These are phyloP conservation scores for Nakazawaea ambrosiae DNA, from an alignment of 805 yeast genomes.

Conservation along the genomic window DNA sequence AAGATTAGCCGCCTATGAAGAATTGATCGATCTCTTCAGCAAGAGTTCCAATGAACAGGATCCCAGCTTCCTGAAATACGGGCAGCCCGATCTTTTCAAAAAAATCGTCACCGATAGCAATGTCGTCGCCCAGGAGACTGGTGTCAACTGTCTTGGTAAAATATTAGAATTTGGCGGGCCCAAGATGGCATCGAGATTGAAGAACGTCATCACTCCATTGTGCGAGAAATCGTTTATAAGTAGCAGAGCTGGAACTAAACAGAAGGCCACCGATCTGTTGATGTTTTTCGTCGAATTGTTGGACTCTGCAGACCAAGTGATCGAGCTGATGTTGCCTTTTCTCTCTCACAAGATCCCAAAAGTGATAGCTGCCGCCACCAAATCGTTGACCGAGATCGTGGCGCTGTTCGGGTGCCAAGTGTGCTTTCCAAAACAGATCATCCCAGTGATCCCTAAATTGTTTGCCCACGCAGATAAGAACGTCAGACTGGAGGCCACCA, in stretches of 20 bases:
- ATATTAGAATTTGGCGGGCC: conserved; percentile 52
- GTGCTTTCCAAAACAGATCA: conserved; percentile 48
- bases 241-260: conserved; percentile 66
- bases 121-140: conserved; percentile 89
- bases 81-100: conserved; percentile 48
- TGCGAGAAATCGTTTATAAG: conserved; percentile 82
- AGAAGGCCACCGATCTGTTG: conserved; percentile 55
- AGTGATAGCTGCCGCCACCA: conserved; percentile 60
- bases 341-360: conserved; percentile 66
- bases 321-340: conserved; percentile 62
- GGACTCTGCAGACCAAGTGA: conserved; percentile 46
- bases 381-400: conserved; percentile 50
- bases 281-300: conserved; percentile 52
- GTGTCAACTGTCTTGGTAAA: conserved; percentile 46
- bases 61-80: conserved; percentile 42
- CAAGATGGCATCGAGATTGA: conserved; percentile 29
- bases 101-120: conserved; percentile 68
- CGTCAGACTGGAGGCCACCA: conserved; percentile 74
- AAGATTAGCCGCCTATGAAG: conserved; percentile 73
- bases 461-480: conserved; percentile 82
- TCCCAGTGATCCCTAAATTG: conserved; percentile 55
- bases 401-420: conserved; percentile 57
- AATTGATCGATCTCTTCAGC: conserved; percentile 44
- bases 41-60: conserved; percentile 50
- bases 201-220: conserved; percentile 38